Evolutionary conservation across 2,329 filamentous ascomycete species (phyloP).

Genomic region (Aciculosporium take): DNA sequence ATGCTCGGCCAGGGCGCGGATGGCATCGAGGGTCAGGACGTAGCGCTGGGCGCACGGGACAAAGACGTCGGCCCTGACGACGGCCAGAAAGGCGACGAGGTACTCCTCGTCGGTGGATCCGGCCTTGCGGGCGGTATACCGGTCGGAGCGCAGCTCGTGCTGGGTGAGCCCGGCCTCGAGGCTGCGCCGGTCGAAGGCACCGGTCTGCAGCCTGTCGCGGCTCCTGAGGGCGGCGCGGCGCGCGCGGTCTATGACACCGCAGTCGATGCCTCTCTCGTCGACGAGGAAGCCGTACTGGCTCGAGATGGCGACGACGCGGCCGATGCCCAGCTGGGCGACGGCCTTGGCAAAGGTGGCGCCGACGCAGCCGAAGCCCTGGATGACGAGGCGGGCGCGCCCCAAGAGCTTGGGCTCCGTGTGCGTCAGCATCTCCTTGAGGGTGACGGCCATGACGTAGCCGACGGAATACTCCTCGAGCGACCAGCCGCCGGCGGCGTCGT

Average conservation of each 20-base stretch:
- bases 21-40: background rate
- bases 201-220: background rate
- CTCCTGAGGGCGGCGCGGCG: background rate
- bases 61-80: background rate
- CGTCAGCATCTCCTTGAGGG: background rate
- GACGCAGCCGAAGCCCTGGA: background rate
- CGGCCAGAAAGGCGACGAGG: background rate
- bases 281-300: background rate
- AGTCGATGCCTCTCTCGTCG: background rate
- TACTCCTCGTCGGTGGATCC: background rate
- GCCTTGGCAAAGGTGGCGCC: background rate
- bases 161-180: background rate
- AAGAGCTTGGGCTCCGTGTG: background rate
- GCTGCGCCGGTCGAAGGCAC: background rate
- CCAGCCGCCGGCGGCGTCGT: background rate
- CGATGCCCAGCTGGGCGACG: background rate
- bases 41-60: slow-evolving; percentile 1
- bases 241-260: background rate
- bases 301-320: background rate
- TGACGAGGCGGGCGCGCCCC: background rate
- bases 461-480: background rate
- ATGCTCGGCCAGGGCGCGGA: background rate
- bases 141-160: background rate
- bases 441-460: slow-evolving; percentile 1
- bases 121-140: background rate